Base-by-base conservation (phyloP, 192 early-diverging fungal genomes). In the Coemansia sp. region DNA sequence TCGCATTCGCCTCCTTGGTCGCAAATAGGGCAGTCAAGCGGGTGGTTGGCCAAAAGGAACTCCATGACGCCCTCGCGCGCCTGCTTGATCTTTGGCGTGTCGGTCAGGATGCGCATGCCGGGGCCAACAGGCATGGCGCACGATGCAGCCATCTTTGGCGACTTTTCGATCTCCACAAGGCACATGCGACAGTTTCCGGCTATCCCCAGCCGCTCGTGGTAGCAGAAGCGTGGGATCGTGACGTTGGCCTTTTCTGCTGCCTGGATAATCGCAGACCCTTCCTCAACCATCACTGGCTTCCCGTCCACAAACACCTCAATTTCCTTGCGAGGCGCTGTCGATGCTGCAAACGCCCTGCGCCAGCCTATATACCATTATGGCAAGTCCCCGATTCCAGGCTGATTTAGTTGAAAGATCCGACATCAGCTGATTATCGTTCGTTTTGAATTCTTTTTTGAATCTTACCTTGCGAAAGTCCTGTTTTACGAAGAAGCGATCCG, bases 161-260 rank as follows among this genome's bases (percentile, higher is more conserved):
- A 87, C 75, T 91, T 94, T 79, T 96, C 96, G 34, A 99, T 83
- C 84, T 99, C 97, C 31, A 99, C 96, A 62, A 99, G 87, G 74
- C 97, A 99, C 95, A 99, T 98, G 74, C 97, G 92, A 76, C 97
- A 99, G 88, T 99, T 99, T 73, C 97, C 97, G 12, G 97, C 97
- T 57, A 99, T 86, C 13, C 93, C 90, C 40, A 99, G 86, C 42
- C 97, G 92, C 75, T 95, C 93, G 85, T 92, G 89, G 85, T 91
- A 90, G 79, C 88, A 87, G 71, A 92, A 90, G 16, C 87, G 79
- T 10, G 83, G 84, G 52, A 85, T 84, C 56, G 78, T 91, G 63
- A 92, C 93, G 26, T 95, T 95, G 40, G 92, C 94, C 79, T 93
- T 89, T 63, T 99, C 97, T 67, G 94, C 95, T 23, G 97, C 97